Evolutionary conservation across 768 basidiomycete genomes (phyloP).

Genomic region (Sporobolomyces phaffii): DNA sequence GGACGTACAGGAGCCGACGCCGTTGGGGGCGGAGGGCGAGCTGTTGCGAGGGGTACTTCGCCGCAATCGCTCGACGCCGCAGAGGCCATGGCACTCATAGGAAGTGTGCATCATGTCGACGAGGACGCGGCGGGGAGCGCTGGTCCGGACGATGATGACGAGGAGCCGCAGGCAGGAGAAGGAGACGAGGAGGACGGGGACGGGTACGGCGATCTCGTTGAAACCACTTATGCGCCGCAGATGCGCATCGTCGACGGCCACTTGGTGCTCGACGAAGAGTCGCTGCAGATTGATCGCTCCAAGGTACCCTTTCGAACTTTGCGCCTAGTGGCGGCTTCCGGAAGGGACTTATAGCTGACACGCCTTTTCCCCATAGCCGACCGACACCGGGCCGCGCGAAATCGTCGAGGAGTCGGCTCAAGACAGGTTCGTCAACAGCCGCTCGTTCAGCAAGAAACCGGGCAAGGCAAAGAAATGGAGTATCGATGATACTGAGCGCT

Average conservation of each 20-base stretch:
- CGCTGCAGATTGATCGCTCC: slow-evolving; percentile 68
- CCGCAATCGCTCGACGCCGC: neutral
- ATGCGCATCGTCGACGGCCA: slow-evolving; percentile 82
- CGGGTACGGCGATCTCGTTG: slow-evolving; percentile 59
- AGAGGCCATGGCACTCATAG: neutral
- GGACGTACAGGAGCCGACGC: too few species aligned
- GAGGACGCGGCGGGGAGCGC: neutral
- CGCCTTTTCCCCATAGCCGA: neutral
- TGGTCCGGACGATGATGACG: neutral
- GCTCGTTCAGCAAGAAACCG: slow-evolving; percentile 70
- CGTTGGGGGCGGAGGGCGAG: neutral
- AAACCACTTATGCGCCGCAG: slow-evolving; percentile 72
- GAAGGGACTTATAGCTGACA: too few species aligned
- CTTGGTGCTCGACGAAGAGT: slow-evolving; percentile 78
- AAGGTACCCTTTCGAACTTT: slow-evolving; percentile 49
- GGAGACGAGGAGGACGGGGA: slow-evolving; percentile 52
- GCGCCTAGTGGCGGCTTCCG: too few species aligned
- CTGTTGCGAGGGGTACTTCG: neutral
- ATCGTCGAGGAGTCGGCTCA: slow-evolving; percentile 57
- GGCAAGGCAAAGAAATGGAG: slow-evolving; percentile 75
- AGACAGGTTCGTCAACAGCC: slow-evolving; percentile 77
- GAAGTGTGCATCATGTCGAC: neutral
- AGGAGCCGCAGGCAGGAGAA: slow-evolving; percentile 2
- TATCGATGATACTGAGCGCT: slow-evolving; percentile 79
- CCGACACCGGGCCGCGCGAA: slow-evolving; percentile 30